phyloP scores from a whole-genome alignment of 805 yeast genomes.

The Candida takata region DNA sequence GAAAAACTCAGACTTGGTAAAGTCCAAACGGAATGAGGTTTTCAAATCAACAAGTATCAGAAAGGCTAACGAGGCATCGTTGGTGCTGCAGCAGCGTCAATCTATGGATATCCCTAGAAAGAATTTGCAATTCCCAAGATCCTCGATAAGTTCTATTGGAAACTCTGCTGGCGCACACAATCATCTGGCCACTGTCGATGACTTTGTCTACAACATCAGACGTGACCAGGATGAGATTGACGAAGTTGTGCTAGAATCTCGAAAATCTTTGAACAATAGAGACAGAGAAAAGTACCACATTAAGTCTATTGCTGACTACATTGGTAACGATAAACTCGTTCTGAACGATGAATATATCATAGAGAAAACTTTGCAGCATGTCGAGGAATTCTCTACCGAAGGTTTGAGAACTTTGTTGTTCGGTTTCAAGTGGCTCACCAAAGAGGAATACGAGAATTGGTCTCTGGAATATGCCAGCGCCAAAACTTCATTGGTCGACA shows the following conservation, averaged over 20 bases:
- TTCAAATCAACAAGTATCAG: slow-evolving; percentile 51
- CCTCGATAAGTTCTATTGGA: slow-evolving; percentile 22
- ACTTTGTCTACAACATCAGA: slow-evolving; percentile 34
- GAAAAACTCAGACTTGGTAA: slow-evolving; percentile 50
- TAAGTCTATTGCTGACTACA: slow-evolving; percentile 25
- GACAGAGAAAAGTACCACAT: slow-evolving; percentile 48
- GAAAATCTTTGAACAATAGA: slow-evolving; percentile 51
- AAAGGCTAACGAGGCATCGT: slow-evolving; percentile 70
- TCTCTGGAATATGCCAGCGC: slow-evolving; percentile 62
- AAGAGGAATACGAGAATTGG: slow-evolving; percentile 60
- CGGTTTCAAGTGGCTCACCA: slow-evolving; percentile 65
- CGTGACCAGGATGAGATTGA: slow-evolving; percentile 46
- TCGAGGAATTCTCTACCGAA: slow-evolving; percentile 91
- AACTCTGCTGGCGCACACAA: slow-evolving; percentile 5
- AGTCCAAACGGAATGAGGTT: slow-evolving; percentile 57
- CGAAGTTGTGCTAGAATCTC: slow-evolving; percentile 44
- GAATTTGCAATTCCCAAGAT: slow-evolving; percentile 27
- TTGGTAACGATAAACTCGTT: slow-evolving; percentile 50
- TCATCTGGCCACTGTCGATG: slow-evolving; percentile 42
- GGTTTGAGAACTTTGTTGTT: slow-evolving; percentile 89
- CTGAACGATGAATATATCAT: slow-evolving; percentile 69
- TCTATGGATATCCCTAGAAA: slow-evolving; percentile 36
- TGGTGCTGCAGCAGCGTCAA: slow-evolving; percentile 51
- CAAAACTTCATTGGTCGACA: slow-evolving; percentile 61
- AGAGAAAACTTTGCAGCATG: slow-evolving; percentile 80